A percentile compares a stretch with the other conserved stretches of the same genome.
phyloP scores from a whole-genome alignment of 805 yeast genomes.

The Jamesozyma spencerorum region DNA sequence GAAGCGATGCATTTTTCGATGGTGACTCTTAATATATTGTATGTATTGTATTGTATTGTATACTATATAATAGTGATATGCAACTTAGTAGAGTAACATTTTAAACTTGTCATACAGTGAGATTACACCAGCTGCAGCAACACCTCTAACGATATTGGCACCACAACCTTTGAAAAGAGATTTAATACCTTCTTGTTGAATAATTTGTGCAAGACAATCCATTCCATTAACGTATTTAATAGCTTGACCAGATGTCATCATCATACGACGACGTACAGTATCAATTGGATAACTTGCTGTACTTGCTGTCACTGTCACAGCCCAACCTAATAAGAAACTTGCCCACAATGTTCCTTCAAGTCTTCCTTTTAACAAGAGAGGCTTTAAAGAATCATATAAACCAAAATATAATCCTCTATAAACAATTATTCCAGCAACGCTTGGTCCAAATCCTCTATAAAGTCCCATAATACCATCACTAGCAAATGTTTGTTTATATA shows the following conservation, averaged over 20 bases:
- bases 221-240: constrained; percentile 87
- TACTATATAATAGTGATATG: too few species aligned
- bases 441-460: constrained; percentile 96
- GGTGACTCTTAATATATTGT: too few species aligned
- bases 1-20: too few species aligned
- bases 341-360: constrained; percentile 85
- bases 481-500: constrained; percentile 84
- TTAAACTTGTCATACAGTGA: constrained; percentile 92
- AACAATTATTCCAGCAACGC: constrained; percentile 87
- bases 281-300: constrained; percentile 96
- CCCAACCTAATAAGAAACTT: constrained; percentile 90
- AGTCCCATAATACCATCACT: constrained; percentile 92
- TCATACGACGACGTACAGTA: constrained; percentile 97
- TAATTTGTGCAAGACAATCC: constrained; percentile 79
- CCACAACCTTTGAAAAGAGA: constrained; percentile 96
- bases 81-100: too few species aligned
- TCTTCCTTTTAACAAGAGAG: constrained; percentile 82
- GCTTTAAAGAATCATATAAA: constrained; percentile 87
- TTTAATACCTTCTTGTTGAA: constrained; percentile 79
- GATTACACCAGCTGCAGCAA: constrained; percentile 97
- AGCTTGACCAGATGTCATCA: constrained; percentile 97
- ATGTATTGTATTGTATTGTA: too few species aligned
- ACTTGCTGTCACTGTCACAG: constrained; percentile 91
- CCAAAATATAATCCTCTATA: constrained; percentile 98
- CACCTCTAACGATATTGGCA: constrained; percentile 98